Evolutionary conservation across 495 filamentous ascomycete genomes (phyloP).

Genomic region (Annulohypoxylon bovei): DNA sequence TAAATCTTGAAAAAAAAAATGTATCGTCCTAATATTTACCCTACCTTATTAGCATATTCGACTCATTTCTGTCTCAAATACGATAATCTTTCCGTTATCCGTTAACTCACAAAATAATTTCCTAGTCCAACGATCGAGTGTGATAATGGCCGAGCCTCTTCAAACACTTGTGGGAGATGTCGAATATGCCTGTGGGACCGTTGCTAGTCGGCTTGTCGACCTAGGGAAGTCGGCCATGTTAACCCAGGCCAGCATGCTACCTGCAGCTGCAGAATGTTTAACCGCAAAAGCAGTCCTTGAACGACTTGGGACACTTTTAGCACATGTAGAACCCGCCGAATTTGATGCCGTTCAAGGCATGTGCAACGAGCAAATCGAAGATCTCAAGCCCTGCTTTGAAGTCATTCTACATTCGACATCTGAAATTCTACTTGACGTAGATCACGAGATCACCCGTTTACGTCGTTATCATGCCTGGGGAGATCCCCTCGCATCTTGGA

Average conservation of each 20-base stretch:
- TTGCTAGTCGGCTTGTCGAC: constrained; percentile 15
- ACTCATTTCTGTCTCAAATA: background rate
- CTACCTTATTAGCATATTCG: background rate
- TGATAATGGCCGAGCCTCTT: constrained; percentile 22
- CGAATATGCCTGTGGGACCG: constrained; percentile 26
- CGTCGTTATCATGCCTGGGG: constrained; percentile 28
- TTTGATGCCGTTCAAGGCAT: background rate
- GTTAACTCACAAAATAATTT: background rate
- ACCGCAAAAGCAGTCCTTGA: constrained; percentile 20
- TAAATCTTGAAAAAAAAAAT: background rate
- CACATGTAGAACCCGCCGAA: background rate
- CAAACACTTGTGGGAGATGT: constrained; percentile 17
- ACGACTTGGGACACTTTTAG: constrained; percentile 11
- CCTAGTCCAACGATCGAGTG: background rate
- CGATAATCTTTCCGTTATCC: background rate
- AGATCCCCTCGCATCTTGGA: constrained; percentile 33
- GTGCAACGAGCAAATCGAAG: constrained; percentile 2
- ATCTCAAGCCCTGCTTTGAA: constrained; percentile 32
- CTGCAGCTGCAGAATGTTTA: constrained; percentile 31
- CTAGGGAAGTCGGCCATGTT: constrained; percentile 15
- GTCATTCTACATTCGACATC: constrained; percentile 34
- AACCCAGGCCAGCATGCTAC: constrained; percentile 19
- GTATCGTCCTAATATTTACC: background rate
- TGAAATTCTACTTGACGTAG: constrained; percentile 32
- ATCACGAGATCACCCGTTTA: constrained; percentile 27